Conservation (phyloP, 208 protist genomes). For the Leishmania braziliensis region DNA sequence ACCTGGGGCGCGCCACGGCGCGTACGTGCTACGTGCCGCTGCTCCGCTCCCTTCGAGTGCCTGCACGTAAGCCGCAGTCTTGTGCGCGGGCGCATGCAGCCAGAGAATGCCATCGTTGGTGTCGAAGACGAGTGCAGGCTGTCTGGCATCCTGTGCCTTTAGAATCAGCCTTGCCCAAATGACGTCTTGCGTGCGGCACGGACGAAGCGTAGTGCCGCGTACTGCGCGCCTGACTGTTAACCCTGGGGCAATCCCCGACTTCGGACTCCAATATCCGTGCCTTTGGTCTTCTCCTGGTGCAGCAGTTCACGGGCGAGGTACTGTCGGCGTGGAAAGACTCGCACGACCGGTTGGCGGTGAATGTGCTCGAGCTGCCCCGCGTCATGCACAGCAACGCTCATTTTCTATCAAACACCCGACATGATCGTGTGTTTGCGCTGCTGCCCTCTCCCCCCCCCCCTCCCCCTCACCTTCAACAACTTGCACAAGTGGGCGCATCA, state of each 20-base stretch:
- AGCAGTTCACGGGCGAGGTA: slow-evolving; percentile 34
- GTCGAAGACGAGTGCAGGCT: slow-evolving; percentile 53
- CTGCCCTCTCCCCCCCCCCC: neutral
- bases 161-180: slow-evolving; percentile 25
- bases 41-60: slow-evolving; percentile 47
- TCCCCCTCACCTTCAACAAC: neutral
- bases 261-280: slow-evolving; percentile 47
- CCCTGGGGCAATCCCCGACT: slow-evolving; percentile 23
- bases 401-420: neutral
- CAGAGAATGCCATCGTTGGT: slow-evolving; percentile 40
- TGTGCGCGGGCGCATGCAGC: slow-evolving; percentile 46
- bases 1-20: slow-evolving; percentile 28
- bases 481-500: neutral
- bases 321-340: slow-evolving; percentile 27
- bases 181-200: slow-evolving; percentile 4
- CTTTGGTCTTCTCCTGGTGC: slow-evolving; percentile 51
- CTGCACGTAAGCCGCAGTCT: slow-evolving; percentile 40
- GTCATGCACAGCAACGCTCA: neutral
- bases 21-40: slow-evolving; percentile 42
- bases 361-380: slow-evolving; percentile 13
- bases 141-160: slow-evolving; percentile 35
- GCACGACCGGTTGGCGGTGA: neutral
- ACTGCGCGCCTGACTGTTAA: slow-evolving; percentile 43
- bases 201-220: slow-evolving; percentile 19
- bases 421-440: neutral